These are phyloP conservation scores for Pythium diclinum DNA, from an alignment of 352 stramenopile genomes.

Conservation along the genomic window DNA sequence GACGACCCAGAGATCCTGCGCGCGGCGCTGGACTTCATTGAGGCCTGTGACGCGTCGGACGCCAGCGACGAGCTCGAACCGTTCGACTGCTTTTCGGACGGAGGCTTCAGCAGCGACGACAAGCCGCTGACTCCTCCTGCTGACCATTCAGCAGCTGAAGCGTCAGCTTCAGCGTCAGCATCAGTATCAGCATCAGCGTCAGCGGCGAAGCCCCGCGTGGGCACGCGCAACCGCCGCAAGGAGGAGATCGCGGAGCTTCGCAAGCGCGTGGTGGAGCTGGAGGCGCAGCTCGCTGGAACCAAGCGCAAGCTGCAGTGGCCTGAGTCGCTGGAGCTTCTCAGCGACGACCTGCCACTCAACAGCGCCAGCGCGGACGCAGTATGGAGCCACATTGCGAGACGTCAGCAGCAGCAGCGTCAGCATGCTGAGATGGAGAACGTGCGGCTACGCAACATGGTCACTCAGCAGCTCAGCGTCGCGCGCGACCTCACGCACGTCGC, in stretches of 20 bases:
- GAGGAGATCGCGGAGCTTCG: conserved; percentile 35
- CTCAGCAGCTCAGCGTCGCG: conserved; percentile 39
- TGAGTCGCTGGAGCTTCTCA: not conserved
- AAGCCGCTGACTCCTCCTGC: not conserved
- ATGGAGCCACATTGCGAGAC: conserved; percentile 41
- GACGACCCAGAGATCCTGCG: conserved; percentile 22
- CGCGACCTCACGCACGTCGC: conserved; percentile 18
- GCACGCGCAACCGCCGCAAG: conserved; percentile 24
- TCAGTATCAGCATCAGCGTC: too few species aligned
- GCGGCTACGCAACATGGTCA: conserved; percentile 45
- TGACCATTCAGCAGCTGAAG: too few species aligned
- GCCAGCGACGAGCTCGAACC: conserved; percentile 3
- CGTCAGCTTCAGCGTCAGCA: too few species aligned
- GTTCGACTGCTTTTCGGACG: not conserved
- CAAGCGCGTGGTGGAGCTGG: conserved; percentile 22
- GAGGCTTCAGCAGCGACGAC: not conserved
- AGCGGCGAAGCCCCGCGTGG: conserved; percentile 6
- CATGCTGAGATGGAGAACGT: conserved; percentile 47
- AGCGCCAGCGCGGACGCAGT: not conserved
- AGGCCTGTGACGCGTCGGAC: conserved; percentile 11
- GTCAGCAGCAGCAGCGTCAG: conserved; percentile 36
- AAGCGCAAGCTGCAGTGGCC: conserved; percentile 13
- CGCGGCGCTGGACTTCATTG: conserved; percentile 22
- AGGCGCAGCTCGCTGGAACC: conserved; percentile 19
- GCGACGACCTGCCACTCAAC: not conserved